These are phyloP conservation scores for Ceratocystiopsis minuta DNA, from an alignment of 2,329 filamentous ascomycete genomes.

Conservation along the genomic window DNA sequence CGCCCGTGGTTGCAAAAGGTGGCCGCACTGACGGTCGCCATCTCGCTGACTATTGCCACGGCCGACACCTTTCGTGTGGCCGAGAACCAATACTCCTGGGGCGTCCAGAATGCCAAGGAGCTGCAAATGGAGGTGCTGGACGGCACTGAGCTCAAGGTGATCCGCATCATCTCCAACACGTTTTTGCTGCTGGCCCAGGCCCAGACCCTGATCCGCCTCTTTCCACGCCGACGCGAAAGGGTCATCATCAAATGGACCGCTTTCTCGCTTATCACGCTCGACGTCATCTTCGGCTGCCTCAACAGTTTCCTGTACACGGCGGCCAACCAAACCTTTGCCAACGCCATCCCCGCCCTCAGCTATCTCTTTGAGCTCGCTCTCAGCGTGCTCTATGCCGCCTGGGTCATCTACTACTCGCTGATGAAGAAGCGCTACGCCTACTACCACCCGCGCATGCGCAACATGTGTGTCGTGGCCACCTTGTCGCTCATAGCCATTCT, in stretches of 20 bases:
- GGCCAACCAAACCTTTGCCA: constrained; percentile 50
- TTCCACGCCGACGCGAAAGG: constrained; percentile 92
- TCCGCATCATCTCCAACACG: constrained; percentile 83
- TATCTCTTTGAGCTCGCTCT: constrained; percentile 82
- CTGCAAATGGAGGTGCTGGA: constrained; percentile 67
- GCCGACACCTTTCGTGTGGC: constrained; percentile 80
- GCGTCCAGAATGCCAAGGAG: constrained; percentile 59
- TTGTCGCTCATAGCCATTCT: constrained; percentile 68
- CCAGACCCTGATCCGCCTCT: constrained; percentile 86
- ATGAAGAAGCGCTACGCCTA: constrained; percentile 84
- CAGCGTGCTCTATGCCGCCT: constrained; percentile 74
- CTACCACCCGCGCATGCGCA: constrained; percentile 79
- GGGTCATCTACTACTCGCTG: constrained; percentile 86
- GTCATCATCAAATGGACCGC: constrained; percentile 98
- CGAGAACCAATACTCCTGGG: constrained; percentile 59
- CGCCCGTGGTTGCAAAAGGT: constrained; percentile 87
- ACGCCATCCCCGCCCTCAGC: constrained; percentile 77
- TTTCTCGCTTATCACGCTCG: constrained; percentile 78
- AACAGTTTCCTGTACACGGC: constrained; percentile 57
- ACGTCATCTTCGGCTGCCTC: constrained; percentile 77
- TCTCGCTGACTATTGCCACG: constrained; percentile 86
- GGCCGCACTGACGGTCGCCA: constrained; percentile 52
- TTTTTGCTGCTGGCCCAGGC: constrained; percentile 97
- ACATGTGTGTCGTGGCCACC: constrained; percentile 63
- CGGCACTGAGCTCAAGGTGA: constrained; percentile 72